Base-by-base conservation (phyloP, 805 yeast genomes). In the Metschnikowia continentalis region DNA sequence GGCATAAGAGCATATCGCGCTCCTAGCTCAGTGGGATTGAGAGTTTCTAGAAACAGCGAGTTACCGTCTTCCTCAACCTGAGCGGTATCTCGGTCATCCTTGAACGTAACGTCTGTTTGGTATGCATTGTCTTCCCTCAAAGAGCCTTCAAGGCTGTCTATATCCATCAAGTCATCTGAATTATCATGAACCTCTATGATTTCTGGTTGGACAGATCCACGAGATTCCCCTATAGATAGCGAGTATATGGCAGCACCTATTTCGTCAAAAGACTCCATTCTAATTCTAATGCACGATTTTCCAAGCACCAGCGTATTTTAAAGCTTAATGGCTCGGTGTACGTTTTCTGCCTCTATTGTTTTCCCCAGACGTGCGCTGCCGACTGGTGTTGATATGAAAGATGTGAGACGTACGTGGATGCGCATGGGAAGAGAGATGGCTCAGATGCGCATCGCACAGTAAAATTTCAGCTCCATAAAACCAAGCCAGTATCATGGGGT, bases 21-120 rank as follows among this genome's bases (percentile, higher is more conserved):
- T 0, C 78, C 78, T 19, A 74, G 53, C n/a, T 57, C 58, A 2
- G 78, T 74, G 2, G 77, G 78, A 42, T 70, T 69, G 10, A 69
- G 56, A 8, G 67, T 55, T 8, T 54, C 51, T 8, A 60, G 48
- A 20, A 61, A 50, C 46, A 52, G 54, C 20, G 51, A 43, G 33
- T 54, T 40, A 6, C 36, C 49, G 11, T 47, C 47, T 23, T 47
- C 53, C n/a, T 35, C 23, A 14, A 15, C 14, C 7, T n/a, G 43
- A 7, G 35, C 7, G 11, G 22, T 15, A 40, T 30, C 30, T 15
- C 5, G 43, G 43, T 14, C n/a, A 7, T 40, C 35, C 5, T 14
- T 17, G 15, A 11, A 6, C 30, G 14, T 13, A 8, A 15, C 15
- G 23, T 26, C 10, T 33, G 38, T 11, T 33, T 19, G 19, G 32